Percentiles rank a stretch among this genome's conserved stretches.
Evolutionary conservation across 164 flowering plant genomes (phyloP).

Genomic region (Liquidambar formosana): DNA sequence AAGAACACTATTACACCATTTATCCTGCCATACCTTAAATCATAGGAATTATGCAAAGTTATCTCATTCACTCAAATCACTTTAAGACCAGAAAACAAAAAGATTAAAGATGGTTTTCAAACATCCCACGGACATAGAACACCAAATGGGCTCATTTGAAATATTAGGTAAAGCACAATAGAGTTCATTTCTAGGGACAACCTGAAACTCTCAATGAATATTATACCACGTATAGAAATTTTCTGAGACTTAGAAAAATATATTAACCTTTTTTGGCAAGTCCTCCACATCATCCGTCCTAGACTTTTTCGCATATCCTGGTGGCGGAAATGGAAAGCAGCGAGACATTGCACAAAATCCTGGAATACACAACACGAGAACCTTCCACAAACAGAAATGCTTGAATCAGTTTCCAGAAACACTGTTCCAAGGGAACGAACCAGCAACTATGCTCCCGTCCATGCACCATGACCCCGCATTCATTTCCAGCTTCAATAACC

Average conservation of each 20-base stretch:
- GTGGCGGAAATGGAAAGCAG: conserved; percentile 98
- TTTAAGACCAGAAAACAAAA: not conserved
- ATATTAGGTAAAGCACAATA: not conserved
- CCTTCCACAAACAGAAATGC: conserved; percentile 27
- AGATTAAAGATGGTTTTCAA: not conserved
- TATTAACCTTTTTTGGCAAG: conserved; percentile 62
- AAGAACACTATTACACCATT: not conserved
- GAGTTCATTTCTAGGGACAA: not conserved
- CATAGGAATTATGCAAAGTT: not conserved
- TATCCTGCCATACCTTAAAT: not conserved
- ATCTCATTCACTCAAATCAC: not conserved
- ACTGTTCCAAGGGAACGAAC: conserved; percentile 51
- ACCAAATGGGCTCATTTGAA: not conserved
- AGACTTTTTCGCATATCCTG: conserved; percentile 87
- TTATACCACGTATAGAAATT: not conserved
- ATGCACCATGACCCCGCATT: conserved; percentile 81
- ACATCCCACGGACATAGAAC: not conserved
- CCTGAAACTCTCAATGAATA: not conserved
- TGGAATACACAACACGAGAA: conserved; percentile 21
- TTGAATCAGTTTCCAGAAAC: conserved; percentile 35
- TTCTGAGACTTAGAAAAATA: not conserved
- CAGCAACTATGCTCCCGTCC: conserved; percentile 63
- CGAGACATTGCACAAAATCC: conserved; percentile 84
- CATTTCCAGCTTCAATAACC: conserved; percentile 64
- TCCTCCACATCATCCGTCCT: conserved; percentile 61